Conservation (phyloP, 2,329 filamentous ascomycete genomes). For the Calycina herbarum region DNA sequence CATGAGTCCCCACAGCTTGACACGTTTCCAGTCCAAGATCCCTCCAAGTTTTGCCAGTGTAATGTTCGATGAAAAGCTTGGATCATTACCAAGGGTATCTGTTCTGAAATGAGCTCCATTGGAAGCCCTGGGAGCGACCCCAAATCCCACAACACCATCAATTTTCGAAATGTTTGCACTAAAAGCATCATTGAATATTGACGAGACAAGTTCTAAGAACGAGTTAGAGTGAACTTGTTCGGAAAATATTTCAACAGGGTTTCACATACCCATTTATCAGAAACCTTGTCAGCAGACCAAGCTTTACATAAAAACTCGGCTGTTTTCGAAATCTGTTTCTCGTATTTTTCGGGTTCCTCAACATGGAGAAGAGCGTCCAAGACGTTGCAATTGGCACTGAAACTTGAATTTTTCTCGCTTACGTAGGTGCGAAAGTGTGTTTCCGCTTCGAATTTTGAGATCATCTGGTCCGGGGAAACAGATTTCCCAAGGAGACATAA, state of each 20-base stretch:
- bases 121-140: not conserved
- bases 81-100: not conserved
- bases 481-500: not conserved
- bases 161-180: not conserved
- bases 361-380: conserved; percentile 1
- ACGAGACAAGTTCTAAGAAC: not conserved
- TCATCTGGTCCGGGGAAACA: not conserved
- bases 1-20: too few species aligned
- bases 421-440: not conserved
- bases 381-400: conserved; percentile 10
- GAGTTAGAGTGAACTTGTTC: too few species aligned
- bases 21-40: not conserved
- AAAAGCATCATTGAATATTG: conserved; percentile 9
- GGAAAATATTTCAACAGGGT: too few species aligned
- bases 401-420: not conserved
- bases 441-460: not conserved
- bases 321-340: conserved; percentile 1
- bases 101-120: not conserved
- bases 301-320: not conserved
- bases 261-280: conserved; percentile 10
- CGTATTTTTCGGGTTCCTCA: not conserved
- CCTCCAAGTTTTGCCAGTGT: not conserved
- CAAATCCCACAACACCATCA: not conserved
- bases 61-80: not conserved
- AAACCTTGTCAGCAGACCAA: not conserved